phyloP scores from a whole-genome alignment of 331 rosid species.

The Phaseolus coccineus region DNA sequence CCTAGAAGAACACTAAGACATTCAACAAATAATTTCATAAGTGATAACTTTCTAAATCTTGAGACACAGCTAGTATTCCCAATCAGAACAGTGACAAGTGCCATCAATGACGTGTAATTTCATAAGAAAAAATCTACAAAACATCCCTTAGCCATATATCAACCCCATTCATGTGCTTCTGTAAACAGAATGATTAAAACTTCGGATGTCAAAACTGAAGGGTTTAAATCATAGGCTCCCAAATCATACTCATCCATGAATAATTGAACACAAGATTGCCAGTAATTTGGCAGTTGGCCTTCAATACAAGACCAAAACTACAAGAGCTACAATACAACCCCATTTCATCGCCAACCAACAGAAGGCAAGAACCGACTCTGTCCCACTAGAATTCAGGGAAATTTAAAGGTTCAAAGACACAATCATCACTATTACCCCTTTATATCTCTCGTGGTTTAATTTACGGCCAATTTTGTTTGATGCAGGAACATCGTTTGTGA shows the following conservation, averaged over 20 bases:
- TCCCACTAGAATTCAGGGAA: background rate
- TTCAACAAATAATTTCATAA: background rate
- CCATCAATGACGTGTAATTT: background rate
- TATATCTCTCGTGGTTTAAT: constrained; percentile 1
- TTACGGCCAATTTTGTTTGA: background rate
- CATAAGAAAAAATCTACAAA: constrained; percentile 12
- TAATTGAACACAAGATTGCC: background rate
- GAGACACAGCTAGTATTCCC: background rate
- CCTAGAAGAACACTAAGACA: constrained; percentile 8
- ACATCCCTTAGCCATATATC: constrained; percentile 11
- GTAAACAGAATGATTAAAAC: background rate
- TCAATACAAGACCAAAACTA: constrained; percentile 20
- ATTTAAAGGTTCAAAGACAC: background rate
- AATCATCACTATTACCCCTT: background rate
- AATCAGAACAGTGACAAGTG: background rate
- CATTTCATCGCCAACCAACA: constrained; percentile 6
- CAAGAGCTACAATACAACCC: constrained; percentile 12
- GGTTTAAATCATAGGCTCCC: background rate
- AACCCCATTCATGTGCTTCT: background rate
- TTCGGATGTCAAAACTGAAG: constrained; percentile 2
- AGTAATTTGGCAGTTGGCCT: background rate
- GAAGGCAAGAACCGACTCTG: background rate
- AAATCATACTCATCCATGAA: constrained; percentile 18
- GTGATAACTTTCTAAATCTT: background rate
- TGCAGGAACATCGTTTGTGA: background rate